Base-by-base conservation (phyloP, 2,329 filamentous ascomycete species). In the Ophioceras dolichostomum region DNA sequence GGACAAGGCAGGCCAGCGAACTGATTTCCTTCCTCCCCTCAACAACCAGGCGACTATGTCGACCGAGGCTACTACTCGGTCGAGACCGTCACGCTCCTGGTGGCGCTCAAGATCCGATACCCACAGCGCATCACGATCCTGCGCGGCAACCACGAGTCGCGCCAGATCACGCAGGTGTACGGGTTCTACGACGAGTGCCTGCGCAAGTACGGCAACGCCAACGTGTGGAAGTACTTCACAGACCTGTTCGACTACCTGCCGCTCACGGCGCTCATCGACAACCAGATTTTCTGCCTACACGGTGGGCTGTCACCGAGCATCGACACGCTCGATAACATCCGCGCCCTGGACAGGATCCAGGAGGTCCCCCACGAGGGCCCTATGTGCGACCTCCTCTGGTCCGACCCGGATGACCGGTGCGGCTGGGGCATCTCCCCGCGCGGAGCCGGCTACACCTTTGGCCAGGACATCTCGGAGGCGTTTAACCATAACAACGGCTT, bases 401-500 rank as follows among this genome's bases (percentile, higher is more conserved):
- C 86, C 45, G 91, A 98, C 64, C 91, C 91, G 37, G 91, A 98
- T 63, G 91, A 98, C 62, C 75, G 87, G 57, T 93, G 86, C 59
- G 87, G 87, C 50, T 95, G 88, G 88, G 88, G 88, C 45, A 94
- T 95, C 57, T 94, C 85, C 45, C 88, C 88, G 47, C 81, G 88
- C 64, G 88, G 88, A 64, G 88, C 88, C 42, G 88, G 88, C 43
- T 94, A 94, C 67, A 94, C 87, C 21, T 94, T 94, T 54, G 87
- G 85, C 41, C 88, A 95, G 65, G 89, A 96, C 58, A 96, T 96
- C 52, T 94, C 86, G 26, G 89, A 98, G 65, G 89, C 89, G 1
- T 98, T 98, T 68, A 96, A 96, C 63, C 89, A 96, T 59, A 96
- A 96, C 72, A 98, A 98, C 55, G 89, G 88, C 40, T 67, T 98